Base-by-base conservation (phyloP, 805 yeast genomes). In the Candida caryicola region DNA sequence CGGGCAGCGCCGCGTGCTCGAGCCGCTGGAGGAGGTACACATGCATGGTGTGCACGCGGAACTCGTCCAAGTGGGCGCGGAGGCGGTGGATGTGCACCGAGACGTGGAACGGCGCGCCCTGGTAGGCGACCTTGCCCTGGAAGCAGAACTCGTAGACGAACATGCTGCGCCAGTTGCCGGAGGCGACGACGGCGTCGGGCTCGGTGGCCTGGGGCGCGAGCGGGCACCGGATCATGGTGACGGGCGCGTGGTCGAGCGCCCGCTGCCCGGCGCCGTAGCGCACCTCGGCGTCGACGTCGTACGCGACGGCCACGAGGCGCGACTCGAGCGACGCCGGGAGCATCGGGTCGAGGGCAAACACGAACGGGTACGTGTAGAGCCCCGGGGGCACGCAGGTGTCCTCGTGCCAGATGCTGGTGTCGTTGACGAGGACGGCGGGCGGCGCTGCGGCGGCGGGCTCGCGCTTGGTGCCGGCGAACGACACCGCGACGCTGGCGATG, bases 111-210 rank as follows among this genome's bases (percentile, higher is more conserved):
- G 43, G 42, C 5, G 23, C 13, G 13, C 40, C 40, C 16, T 46
- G 52, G 18, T 44, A 46, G 6, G 50, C 51, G 10, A 50, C 29
- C 25, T 49, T 46, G 36, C 40, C 40, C 27, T 41, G 52, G 25
- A 43, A 38, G 14, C 35, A 31, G 25, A 45, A 46, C 28, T 51
- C 52, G 29, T 51, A 51, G 9, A 47, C 36, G 3, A 51, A 34
- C 12, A 48, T 17, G 23, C 45, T 37, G 28, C 53, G 30, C 55
- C 55, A 51, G 31, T 46, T 48, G 2, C 55, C 55, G 2, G 47
- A 36, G n/a, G 46, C 50, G 19, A 44, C 34, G 5, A 51, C 29
- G 9, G 52, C 41, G 23, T 28, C 39, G 4, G 37, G 18, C n/a
- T 17, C 23, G 12, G 27, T 31, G 3, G 32, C 31, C 15, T n/a